A percentile compares a stretch with the other conserved stretches of the same genome.
phyloP scores from a whole-genome alignment of 1,139 yeast species.

The Kodamaea suecica region DNA sequence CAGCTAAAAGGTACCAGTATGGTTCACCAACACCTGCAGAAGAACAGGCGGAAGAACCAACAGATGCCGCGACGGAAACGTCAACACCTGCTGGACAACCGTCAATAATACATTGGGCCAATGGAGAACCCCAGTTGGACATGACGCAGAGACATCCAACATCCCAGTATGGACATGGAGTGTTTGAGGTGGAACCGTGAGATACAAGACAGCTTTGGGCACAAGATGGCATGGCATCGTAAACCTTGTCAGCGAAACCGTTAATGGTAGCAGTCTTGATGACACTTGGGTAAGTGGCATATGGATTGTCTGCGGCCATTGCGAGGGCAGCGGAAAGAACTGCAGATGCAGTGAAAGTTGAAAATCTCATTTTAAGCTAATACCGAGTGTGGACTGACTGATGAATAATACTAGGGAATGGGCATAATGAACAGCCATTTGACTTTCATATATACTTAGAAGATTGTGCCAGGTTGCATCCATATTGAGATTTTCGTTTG shows the following conservation, averaged over 20 bases:
- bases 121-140: conserved; percentile 43
- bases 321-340: conserved; percentile 15
- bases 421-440: no score
- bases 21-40: conserved; percentile 41
- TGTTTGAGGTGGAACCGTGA: conserved; percentile 22
- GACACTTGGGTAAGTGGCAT: conserved; percentile 44
- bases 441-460: no score
- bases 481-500: conserved; percentile 21
- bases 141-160: conserved; percentile 54
- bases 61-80: conserved; percentile 35
- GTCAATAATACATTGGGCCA: conserved; percentile 44
- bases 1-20: conserved; percentile 41
- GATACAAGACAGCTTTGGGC: conserved; percentile 40
- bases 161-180: conserved; percentile 56
- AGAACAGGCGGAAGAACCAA: conserved; percentile 41
- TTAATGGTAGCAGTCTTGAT: conserved; percentile 49
- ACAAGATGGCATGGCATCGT: conserved; percentile 39
- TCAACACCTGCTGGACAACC: conserved; percentile 36
- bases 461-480: conserved; percentile 26
- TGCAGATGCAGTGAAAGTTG: conserved; percentile 11
- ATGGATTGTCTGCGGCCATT: conserved; percentile 17
- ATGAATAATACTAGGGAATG: no score
- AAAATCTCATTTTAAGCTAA: conserved; percentile 25
- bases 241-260: conserved; percentile 53
- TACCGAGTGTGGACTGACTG: not conserved